These are phyloP conservation scores for Oidiodendron maius DNA, from an alignment of 495 filamentous ascomycete species.

Conservation along the genomic window DNA sequence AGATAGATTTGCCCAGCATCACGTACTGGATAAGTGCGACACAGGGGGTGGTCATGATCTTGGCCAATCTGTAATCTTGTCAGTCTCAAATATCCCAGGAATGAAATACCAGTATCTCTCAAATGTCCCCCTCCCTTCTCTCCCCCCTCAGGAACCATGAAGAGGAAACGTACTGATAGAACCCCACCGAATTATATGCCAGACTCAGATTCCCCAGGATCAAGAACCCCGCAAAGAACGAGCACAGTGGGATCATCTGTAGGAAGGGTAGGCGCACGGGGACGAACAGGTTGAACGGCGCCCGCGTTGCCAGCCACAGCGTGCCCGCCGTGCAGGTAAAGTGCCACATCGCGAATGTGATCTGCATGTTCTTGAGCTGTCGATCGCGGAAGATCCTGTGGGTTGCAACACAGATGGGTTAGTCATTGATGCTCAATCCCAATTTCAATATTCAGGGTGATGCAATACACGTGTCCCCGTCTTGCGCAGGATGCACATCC, in stretches of 20 bases:
- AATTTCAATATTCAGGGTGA: neutral
- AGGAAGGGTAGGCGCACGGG: slow-evolving; percentile 27
- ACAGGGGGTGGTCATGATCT: slow-evolving; percentile 33
- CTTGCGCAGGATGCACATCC: too few relatives aligned
- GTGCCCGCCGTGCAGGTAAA: slow-evolving; percentile 31
- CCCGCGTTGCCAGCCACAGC: slow-evolving; percentile 25
- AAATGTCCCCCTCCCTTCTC: too few relatives aligned
- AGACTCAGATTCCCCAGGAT: slow-evolving; percentile 33
- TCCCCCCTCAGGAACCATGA: neutral
- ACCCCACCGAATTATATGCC: slow-evolving; percentile 32
- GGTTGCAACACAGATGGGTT: neutral
- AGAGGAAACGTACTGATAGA: slow-evolving; percentile 30
- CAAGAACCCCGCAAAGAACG: slow-evolving; percentile 31
- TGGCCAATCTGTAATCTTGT: slow-evolving; percentile 21
- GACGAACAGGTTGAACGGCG: slow-evolving; percentile 31
- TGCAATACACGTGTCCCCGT: neutral
- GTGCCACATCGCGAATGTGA: slow-evolving; percentile 31
- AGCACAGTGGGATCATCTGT: slow-evolving; percentile 32
- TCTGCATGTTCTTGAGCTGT: slow-evolving; percentile 22
- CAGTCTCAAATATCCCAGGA: too few relatives aligned
- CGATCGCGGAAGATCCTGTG: slow-evolving; percentile 22
- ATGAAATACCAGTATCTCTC: too few relatives aligned
- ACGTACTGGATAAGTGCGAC: slow-evolving; percentile 32
- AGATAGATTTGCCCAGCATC: slow-evolving; percentile 29
- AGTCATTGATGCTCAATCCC: neutral